Percentiles rank a stretch among this genome's conserved stretches.
phyloP scores from a whole-genome alignment of 2,329 filamentous ascomycete genomes.

The Colletotrichum graminicola region DNA sequence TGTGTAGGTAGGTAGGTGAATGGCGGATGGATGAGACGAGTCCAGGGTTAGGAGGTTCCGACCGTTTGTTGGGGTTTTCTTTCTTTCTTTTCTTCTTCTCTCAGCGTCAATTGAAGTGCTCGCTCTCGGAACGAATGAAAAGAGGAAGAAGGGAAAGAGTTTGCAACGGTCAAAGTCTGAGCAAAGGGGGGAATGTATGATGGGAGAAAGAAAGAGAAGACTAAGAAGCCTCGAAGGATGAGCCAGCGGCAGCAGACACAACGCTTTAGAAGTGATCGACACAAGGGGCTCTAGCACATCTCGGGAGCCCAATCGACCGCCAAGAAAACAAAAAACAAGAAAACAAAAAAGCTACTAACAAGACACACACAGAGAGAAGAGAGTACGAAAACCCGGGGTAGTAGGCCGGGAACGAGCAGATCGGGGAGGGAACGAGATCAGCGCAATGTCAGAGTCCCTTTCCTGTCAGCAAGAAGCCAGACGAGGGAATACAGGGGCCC shows the following conservation, averaged over 20 bases:
- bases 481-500: neutral
- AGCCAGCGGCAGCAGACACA: neutral
- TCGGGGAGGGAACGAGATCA: neutral
- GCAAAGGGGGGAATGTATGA: neutral
- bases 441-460: neutral
- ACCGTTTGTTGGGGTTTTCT: neutral
- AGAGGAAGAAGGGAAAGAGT: neutral
- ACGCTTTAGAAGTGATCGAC: constrained; percentile 13
- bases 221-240: constrained; percentile 7
- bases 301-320: neutral
- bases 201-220: neutral
- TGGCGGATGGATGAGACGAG: neutral
- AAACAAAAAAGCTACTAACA: neutral
- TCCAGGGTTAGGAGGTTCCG: too few species aligned
- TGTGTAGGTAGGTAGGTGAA: too few species aligned
- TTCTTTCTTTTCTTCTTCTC: neutral
- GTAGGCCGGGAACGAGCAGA: neutral
- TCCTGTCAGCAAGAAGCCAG: neutral
- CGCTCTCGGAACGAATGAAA: neutral
- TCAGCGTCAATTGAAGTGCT: neutral
- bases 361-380: too few species aligned
- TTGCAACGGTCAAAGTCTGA: neutral
- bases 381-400: neutral
- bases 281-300: constrained; percentile 18
- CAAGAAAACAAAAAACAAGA: neutral